A percentile compares a stretch with the other conserved stretches of the same genome.
phyloP scores from a whole-genome alignment of 176 grass and related monocot species.

The Ensete ventricosum region DNA sequence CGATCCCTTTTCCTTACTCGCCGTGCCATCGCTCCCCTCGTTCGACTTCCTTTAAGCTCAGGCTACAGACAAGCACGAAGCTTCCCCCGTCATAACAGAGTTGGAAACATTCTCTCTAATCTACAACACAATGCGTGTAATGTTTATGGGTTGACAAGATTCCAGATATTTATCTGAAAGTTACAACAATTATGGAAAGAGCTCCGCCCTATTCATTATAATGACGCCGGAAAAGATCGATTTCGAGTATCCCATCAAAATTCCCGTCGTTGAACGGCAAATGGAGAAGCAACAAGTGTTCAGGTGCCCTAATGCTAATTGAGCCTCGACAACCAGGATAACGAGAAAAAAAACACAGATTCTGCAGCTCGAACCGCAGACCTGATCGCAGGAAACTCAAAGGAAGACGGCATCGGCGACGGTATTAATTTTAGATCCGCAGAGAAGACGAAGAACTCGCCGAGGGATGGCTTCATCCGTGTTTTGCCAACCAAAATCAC shows the following conservation, averaged over 20 bases:
- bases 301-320: too few species aligned
- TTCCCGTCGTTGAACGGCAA: too few species aligned
- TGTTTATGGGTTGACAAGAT: background rate
- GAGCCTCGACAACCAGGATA: too few species aligned
- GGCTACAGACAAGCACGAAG: slow-evolving; percentile 9
- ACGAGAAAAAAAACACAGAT: background rate
- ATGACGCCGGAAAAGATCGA: background rate
- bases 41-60: background rate
- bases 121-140: background rate
- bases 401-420: too few species aligned
- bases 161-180: background rate
- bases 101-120: background rate
- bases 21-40: slow-evolving; percentile 36
- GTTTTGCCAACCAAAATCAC: too few species aligned
- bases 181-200: background rate
- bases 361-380: background rate
- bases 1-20: slow-evolving; percentile 47
- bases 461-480: too few species aligned
- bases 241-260: background rate
- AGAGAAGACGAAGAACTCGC: too few species aligned
- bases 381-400: background rate
- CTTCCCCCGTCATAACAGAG: background rate
- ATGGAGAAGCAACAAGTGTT: too few species aligned
- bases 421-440: too few species aligned
- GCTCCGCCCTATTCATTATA: background rate